Percentiles rank a stretch among this genome's conserved stretches.
These are phyloP conservation scores for Delphinella strobiligena DNA, from an alignment of 2,329 filamentous ascomycete genomes.

Conservation along the genomic window DNA sequence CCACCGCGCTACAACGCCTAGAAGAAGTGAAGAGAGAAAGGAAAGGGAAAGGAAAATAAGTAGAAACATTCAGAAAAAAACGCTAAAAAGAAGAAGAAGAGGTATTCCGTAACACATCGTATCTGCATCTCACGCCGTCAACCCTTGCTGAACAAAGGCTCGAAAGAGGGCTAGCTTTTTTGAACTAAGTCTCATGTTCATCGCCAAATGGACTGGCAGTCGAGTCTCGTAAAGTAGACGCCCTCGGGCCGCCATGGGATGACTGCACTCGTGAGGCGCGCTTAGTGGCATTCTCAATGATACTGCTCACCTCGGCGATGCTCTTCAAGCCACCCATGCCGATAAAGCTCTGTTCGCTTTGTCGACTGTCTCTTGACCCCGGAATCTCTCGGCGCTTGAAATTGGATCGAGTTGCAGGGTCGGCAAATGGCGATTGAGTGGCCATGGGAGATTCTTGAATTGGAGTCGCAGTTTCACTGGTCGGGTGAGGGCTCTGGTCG, in stretches of 20 bases:
- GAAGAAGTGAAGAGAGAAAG: neutral
- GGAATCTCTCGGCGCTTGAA: neutral
- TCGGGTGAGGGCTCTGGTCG: neutral
- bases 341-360: neutral
- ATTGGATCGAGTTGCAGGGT: neutral
- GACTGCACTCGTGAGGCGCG: slow-evolving; percentile 25
- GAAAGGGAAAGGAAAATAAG: no score
- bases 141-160: neutral
- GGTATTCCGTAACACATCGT: no score
- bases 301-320: slow-evolving; percentile 23
- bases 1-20: no score
- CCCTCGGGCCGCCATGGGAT: slow-evolving; percentile 14
- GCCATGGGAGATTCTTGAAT: neutral
- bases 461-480: neutral
- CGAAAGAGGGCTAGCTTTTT: neutral
- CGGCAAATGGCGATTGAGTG: neutral
- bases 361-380: neutral
- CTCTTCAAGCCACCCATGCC: slow-evolving; percentile 12
- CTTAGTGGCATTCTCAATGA: slow-evolving; percentile 33
- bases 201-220: slow-evolving; percentile 25
- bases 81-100: no score
- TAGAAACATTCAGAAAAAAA: no score
- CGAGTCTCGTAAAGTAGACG: no score
- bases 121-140: no score
- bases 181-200: slow-evolving; percentile 14